Conservation (phyloP, 805 yeast species). For the Wickerhamomyces silvicola region DNA sequence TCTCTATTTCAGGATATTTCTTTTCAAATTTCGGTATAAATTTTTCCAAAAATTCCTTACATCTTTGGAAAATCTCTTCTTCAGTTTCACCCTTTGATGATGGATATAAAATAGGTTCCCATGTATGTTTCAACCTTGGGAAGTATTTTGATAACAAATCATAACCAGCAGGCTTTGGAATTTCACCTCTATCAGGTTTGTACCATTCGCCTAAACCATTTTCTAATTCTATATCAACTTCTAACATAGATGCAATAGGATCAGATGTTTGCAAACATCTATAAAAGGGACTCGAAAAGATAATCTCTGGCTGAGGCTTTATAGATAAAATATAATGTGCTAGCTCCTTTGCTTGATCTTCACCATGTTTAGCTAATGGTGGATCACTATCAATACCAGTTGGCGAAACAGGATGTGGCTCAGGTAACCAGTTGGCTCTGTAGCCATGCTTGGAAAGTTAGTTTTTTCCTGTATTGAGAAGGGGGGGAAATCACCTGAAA, state of each 20-base stretch:
- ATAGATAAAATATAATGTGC: conserved; percentile 49
- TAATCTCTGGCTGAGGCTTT: conserved; percentile 57
- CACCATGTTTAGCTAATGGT: conserved; percentile 81
- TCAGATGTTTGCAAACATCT: conserved; percentile 79
- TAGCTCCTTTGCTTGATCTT: conserved; percentile 77
- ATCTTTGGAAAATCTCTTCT: conserved; percentile 59
- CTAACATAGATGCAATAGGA: conserved; percentile 59
- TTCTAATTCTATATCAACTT: conserved; percentile 59
- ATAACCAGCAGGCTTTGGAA: conserved; percentile 63
- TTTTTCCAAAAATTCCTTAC: conserved; percentile 42
- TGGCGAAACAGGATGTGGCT: conserved; percentile 72
- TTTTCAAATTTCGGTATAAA: conserved; percentile 55
- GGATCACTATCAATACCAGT: conserved; percentile 92
- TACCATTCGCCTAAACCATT: conserved; percentile 93
- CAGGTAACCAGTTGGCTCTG: conserved; percentile 75
- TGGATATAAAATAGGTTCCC: conserved; percentile 57
- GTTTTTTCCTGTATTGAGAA: not conserved
- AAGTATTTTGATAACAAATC: conserved; percentile 49
- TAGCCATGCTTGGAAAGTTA: conserved; percentile 60
- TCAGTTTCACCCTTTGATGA: conserved; percentile 67
- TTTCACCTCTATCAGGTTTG: conserved; percentile 54
- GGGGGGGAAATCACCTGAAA: not conserved
- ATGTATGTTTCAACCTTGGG: conserved; percentile 36
- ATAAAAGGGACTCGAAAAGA: conserved; percentile 81
- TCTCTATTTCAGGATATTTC: conserved; percentile 52